These are phyloP conservation scores for Osmanthus fragrans DNA, from an alignment of 257 asterid species.

Conservation along the genomic window DNA sequence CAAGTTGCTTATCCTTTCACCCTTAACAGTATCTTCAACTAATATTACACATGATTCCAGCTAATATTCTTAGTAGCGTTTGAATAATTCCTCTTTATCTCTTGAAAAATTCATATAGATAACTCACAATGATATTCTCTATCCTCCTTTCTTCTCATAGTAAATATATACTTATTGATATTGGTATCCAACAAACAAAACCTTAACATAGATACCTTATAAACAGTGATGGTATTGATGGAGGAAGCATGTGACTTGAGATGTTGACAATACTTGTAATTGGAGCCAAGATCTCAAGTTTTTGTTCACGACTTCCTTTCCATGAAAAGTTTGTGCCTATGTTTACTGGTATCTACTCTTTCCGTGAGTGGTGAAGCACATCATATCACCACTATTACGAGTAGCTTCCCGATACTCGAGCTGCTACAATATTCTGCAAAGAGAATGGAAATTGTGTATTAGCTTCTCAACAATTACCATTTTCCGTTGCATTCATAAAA, in stretches of 20 bases:
- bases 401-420: neutral
- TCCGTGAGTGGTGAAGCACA: neutral
- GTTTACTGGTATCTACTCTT: neutral
- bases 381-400: neutral
- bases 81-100: neutral
- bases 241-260: neutral
- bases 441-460: neutral
- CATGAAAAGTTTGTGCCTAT: neutral
- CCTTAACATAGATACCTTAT: neutral
- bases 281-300: conserved; percentile 20
- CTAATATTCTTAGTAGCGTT: neutral
- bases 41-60: neutral
- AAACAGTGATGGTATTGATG: neutral
- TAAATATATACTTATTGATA: neutral
- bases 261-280: neutral
- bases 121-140: neutral
- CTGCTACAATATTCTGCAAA: neutral
- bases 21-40: neutral
- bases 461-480: neutral
- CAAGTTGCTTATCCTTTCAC: no score
- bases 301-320: conserved; percentile 31
- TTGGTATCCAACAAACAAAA: neutral
- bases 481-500: neutral
- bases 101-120: no score
- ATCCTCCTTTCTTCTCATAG: neutral